Base-by-base conservation (phyloP, 768 basidiomycete species). In the Mycena maculata region DNA sequence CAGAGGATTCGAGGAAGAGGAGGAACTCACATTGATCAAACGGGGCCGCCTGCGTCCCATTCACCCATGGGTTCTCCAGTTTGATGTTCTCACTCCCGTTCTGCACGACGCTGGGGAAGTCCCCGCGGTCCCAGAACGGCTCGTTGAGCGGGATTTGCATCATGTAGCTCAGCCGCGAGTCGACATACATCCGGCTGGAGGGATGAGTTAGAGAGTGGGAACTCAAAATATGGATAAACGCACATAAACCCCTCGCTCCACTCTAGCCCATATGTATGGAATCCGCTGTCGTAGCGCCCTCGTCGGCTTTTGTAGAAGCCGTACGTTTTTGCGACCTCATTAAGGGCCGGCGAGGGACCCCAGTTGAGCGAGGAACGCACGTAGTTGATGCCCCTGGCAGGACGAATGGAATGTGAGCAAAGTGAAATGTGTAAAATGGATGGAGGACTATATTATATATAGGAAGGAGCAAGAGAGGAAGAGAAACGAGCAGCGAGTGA, bases 161-260 rank as follows among this genome's bases (percentile, higher is more conserved):
- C 82, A 92, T 86, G 75, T 89, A 86, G 68, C 89, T 86, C 28
- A 96, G 85, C 36, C 94, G 87, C n/a, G 88, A 86, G 80, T 96
- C 95, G 74, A 96, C 92, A 74, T 93, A 94, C 70, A 92, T 85
- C 39, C 92, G 88, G 64, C 91, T 91, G 61, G 16, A 66, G 68
- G 56, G 13, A 18, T 13, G 18, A n/a, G 27, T 53, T 44, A 36
- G 33, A 50, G 28, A 59, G 23, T 76, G 58, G 75, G 76, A 27
- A 25, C 15, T 18, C 52, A 18, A 44, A 65, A 9, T 25, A 39
- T n/a, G 64, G 30, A 27, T 10, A n/a, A 39, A 36, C 91, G 73
- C 75, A 93, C 87, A 96, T 84, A 80, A 94, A 95, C 25, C 87
- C 78, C 63, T 90, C 84, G 36, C 87, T 89, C 95, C 95, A 98